Percentiles rank a stretch among this genome's conserved stretches.
phyloP scores from a whole-genome alignment of 1,284 basidiomycete species.

The Apiotrichum gamsii region DNA sequence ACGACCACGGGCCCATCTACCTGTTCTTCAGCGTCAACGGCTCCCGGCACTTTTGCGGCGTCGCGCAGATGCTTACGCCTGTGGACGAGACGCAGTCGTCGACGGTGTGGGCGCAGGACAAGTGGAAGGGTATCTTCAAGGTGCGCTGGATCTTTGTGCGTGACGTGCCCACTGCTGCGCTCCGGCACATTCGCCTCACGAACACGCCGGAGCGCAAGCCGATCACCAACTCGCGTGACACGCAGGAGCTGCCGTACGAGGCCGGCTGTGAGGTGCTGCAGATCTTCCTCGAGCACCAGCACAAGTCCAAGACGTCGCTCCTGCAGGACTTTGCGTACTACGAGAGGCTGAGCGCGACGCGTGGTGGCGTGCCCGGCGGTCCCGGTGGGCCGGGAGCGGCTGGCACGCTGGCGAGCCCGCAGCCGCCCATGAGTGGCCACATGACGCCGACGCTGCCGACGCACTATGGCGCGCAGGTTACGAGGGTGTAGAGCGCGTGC shows the following conservation, averaged over 20 bases:
- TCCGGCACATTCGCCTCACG: slow-evolving; percentile 51
- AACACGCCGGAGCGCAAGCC: slow-evolving; percentile 95
- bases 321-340: slow-evolving; percentile 92
- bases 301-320: slow-evolving; percentile 70
- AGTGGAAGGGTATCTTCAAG: slow-evolving; percentile 97
- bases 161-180: slow-evolving; percentile 74
- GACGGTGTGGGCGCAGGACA: slow-evolving; percentile 94
- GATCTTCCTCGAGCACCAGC: slow-evolving; percentile 83
- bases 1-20: slow-evolving; percentile 81
- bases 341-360: slow-evolving; percentile 50
- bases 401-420: neutral
- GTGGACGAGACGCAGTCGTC: slow-evolving; percentile 50
- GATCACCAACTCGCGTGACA: slow-evolving; percentile 73
- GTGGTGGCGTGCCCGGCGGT: neutral
- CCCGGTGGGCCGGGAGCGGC: neutral
- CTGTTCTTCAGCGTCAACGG: slow-evolving; percentile 95
- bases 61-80: slow-evolving; percentile 90
- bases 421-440: neutral
- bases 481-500: too few species aligned
- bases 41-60: slow-evolving; percentile 91
- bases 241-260: slow-evolving; percentile 80
- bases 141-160: slow-evolving; percentile 92
- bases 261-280: slow-evolving; percentile 90
- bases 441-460: neutral
- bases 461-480: neutral